Evolutionary conservation across 768 basidiomycete genomes (phyloP), one percentile per base, ranked within the genome.

Genomic region (Suillus weaverae): DNA sequence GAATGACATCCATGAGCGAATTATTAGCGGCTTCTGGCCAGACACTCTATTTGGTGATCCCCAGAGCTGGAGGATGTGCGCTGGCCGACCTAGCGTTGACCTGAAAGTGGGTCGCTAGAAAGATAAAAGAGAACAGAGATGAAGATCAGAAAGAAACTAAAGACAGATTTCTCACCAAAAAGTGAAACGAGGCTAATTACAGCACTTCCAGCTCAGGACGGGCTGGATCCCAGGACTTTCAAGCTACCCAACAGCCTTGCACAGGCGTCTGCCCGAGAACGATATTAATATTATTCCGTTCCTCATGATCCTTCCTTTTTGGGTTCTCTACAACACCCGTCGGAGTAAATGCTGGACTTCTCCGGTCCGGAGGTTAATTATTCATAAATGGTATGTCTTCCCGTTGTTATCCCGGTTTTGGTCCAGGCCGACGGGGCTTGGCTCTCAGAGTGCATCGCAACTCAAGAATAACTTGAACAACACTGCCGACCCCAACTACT

Each of bases 361-460:
- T 20, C 51, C 51, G 20, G 53, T 54, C 4, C 51, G 51, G 51
- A 18, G 51, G 30, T 20, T 5, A 18, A 53, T 54, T 54, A 59
- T 68, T 3, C 74, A 64, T 41, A 48, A 50, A 20, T 16, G n/a
- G 63, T 72, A 7, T 69, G 2, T 10, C 66, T 2, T 7, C 0
- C 20, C 26, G 26, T 26, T 26, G 26, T 26, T 26, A 26, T 26
- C 26, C 72, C 72, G 33, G 33, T 54, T 54, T 54, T 3, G 53
- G 33, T n/a, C 53, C 32, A 33, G 20, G 32, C 53, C 20, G 53
- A 36, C 10, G 18, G 10, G 51, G 32, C 51, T 53, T 53, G 51
- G 51, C 51, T 53, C 18, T 10, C 16, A 18, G 33, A n/a, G 61
- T 46, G 59, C 67, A 70, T 64, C 62, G 64, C 70, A 70, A 67